A percentile compares a stretch with the other conserved stretches of the same genome.
These are phyloP conservation scores for Codiaeum variegatum DNA, from an alignment of 441 rosid species.

Conservation along the genomic window DNA sequence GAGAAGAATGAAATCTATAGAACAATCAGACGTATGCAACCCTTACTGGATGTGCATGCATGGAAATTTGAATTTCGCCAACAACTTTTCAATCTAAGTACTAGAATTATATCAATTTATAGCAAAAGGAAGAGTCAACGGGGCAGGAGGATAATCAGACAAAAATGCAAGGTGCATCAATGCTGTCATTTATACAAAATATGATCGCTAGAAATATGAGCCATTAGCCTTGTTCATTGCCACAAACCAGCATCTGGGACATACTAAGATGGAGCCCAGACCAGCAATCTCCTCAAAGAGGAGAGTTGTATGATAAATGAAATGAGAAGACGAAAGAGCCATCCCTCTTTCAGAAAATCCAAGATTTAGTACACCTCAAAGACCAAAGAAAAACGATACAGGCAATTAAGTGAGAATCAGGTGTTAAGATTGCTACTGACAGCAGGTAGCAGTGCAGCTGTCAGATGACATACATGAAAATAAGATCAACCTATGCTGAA, in stretches of 20 bases:
- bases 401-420: neutral
- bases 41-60: neutral
- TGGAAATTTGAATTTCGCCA: neutral
- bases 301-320: neutral
- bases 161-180: constrained; percentile 1
- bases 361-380: neutral
- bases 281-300: neutral
- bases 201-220: neutral
- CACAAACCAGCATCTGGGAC: neutral
- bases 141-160: neutral
- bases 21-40: neutral
- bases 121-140: neutral
- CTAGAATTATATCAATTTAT: neutral
- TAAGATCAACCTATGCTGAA: neutral
- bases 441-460: neutral
- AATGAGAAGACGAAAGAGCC: neutral
- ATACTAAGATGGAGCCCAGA: no score
- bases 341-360: neutral
- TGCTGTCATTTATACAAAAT: neutral
- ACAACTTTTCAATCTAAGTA: neutral
- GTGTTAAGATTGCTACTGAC: neutral
- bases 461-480: neutral
- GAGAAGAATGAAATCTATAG: neutral
- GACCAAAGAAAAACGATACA: neutral
- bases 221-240: neutral